Base-by-base conservation (phyloP, 805 yeast genomes). In the Kodamaea sagamina region DNA sequence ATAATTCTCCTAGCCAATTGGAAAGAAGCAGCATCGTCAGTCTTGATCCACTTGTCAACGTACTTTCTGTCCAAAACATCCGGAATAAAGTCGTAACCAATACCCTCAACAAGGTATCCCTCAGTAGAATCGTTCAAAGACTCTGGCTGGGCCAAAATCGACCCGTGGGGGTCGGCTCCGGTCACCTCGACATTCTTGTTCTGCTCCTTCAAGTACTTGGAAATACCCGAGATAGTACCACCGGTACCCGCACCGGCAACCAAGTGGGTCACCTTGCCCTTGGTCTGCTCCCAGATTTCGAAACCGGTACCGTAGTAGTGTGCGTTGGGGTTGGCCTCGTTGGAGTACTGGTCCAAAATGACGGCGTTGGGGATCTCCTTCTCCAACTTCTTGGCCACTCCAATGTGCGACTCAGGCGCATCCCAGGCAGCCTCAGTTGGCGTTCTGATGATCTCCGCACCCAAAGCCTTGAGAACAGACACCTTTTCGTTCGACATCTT, bases 171-270 rank as follows among this genome's bases (percentile, higher is more conserved):
- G 68, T 87, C 96, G 32, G 95, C 95, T 52, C 84, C 96, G 39
- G 83, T 75, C 32, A 87, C 77, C 46, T 72, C 62, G 49, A 87
- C 71, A 11, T 78, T 67, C 18, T 81, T 67, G 63, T 85, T 76
- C 63, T 83, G 76, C 61, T 81, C 86, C 69, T 86, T 86, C 54
- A 92, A 72, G 63, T 74, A 93, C 47, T 74, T 74, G 3, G 95
- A 78, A 21, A 89, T 89, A 43, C 99, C 99, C n/a, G 95, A 74
- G 36, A 92, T 88, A 1, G 99, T 93, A 44, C 99, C 99, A 67
- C 96, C 96, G 45, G 96, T 87, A 68, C 96, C 96, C 6, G 96
- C 95, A 63, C 96, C 96, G 28, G 95, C 95, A 42, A 88, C 85
- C 35, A 88, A 72, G 48, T 83, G 88, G 42, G 79, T 80, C 42